A percentile compares a stretch with the other conserved stretches of the same genome.
Evolutionary conservation across 2,329 filamentous ascomycete species (phyloP).

Genomic region (Periconia macrospinosa): DNA sequence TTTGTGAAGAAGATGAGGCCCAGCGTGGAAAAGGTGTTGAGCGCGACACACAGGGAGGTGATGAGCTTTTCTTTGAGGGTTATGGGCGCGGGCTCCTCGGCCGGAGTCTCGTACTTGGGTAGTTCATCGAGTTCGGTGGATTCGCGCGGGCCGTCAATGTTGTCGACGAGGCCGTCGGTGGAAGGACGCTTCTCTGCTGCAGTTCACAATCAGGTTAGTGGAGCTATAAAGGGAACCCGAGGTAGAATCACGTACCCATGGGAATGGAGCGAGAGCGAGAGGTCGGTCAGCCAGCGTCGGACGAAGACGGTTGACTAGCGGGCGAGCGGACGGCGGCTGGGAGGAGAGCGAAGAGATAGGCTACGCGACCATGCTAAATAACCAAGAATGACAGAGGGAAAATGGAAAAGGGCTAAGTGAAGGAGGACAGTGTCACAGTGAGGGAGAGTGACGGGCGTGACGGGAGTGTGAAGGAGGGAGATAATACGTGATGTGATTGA

Average conservation of each 20-base stretch:
- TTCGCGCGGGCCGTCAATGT: conserved; percentile 36
- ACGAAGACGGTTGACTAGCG: background rate
- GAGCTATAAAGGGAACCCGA: background rate
- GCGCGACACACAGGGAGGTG: conserved; percentile 44
- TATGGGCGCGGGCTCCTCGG: conserved; percentile 23
- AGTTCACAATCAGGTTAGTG: background rate
- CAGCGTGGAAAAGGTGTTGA: conserved; percentile 50
- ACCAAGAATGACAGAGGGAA: background rate
- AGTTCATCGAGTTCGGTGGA: conserved; percentile 35
- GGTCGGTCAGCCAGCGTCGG: background rate
- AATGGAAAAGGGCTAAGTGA: background rate
- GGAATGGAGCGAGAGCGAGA: background rate
- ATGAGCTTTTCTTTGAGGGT: conserved; percentile 42
- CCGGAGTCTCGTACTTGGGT: conserved; percentile 36
- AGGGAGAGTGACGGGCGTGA: background rate
- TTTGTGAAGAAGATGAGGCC: conserved; percentile 51
- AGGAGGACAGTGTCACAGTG: background rate
- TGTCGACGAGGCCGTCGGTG: conserved; percentile 42
- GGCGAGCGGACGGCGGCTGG: conserved; percentile 1
- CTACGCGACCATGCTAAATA: conserved; percentile 6
- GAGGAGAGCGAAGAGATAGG: background rate
- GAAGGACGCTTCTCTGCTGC: conserved; percentile 43
- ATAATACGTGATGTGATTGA: no score
- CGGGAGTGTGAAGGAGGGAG: background rate
- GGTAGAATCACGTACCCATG: conserved; percentile 2